phyloP scores from a whole-genome alignment of 371 early-diverging fungal genomes.

The Mucor ambiguus region DNA sequence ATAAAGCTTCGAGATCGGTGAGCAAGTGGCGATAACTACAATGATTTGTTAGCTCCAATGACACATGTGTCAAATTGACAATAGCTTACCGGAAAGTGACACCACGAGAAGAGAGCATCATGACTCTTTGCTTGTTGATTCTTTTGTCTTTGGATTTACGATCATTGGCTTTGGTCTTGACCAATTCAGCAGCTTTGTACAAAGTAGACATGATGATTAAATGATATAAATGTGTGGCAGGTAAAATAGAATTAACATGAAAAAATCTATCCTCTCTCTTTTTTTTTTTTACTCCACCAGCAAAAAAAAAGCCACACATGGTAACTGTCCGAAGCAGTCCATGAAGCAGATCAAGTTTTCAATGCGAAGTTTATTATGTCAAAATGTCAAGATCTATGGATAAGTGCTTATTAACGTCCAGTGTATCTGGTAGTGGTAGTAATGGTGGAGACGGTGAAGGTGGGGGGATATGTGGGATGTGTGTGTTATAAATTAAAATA shows the following conservation, averaged over 20 bases:
- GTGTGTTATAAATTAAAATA: not conserved
- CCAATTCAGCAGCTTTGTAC: conserved; percentile 42
- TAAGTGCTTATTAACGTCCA: not conserved
- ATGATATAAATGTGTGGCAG: not conserved
- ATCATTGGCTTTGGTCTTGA: conserved; percentile 28
- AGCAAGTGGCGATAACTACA: conserved; percentile 88
- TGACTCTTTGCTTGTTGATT: conserved; percentile 87
- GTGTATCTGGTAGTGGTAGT: too few relatives aligned
- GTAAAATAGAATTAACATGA: not conserved
- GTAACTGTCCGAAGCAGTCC: not conserved
- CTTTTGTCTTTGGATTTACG: conserved; percentile 44
- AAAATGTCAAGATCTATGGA: not conserved
- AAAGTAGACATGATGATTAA: conserved; percentile 37
- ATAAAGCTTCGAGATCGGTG: conserved; percentile 80
- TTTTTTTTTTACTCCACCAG: not conserved
- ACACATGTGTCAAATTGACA: not conserved
- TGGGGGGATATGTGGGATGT: not conserved
- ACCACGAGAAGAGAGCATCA: conserved; percentile 90
- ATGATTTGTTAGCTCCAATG: not conserved
- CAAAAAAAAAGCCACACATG: not conserved
- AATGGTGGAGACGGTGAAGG: not conserved
- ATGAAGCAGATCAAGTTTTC: not conserved
- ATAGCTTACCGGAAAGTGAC: conserved; percentile 76
- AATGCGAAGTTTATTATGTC: not conserved
- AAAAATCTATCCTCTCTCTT: not conserved